Evolutionary conservation across 164 flowering plant genomes (phyloP), one percentile per base, ranked within the genome.

Genomic region (Umbellularia californica): DNA sequence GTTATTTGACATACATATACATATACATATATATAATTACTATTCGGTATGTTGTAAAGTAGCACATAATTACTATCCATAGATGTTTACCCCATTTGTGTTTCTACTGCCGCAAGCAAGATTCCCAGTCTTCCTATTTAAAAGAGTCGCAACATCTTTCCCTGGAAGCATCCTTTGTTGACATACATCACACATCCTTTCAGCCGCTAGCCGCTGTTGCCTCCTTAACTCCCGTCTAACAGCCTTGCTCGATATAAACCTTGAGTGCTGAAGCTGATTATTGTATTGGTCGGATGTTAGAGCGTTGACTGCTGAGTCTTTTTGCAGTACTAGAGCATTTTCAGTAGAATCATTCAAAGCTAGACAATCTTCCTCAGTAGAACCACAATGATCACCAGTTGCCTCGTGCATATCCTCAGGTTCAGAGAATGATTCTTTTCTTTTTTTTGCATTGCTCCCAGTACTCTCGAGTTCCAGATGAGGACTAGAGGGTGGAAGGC

Each of bases 51-150:
- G 60, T 4, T 15, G 20, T 55, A 20, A 55, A 55, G n/a, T 55
- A 55, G n/a, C 60, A 14, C 17, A 19, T 41, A 20, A 55, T 20
- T 55, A 55, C n/a, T 55, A 41, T 15, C n/a, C n/a, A 65, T 17
- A 77, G 24, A 70, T 1, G 70, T 35, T 76, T 85, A 93, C 99
- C 91, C 99, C 99, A 70, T 84, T 82, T 12, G 73, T 71, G 81
- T 96, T 96, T 84, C 99, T 89, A 81, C 98, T 88, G 73, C 91
- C 89, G 89, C 99, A 96, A 77, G 82, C 97, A 74, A 94, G 90
- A 68, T 81, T 90, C 55, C 90, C 92, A 11, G 95, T 90, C 76
- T 85, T 88, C 85, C 84, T 78, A 76, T 91, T 96, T 81, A 93
- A 60, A 17, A 96, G 86, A 50, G 97, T 75, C 19, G 99, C 92